Conservation (phyloP, 1,139 yeast genomes). For the Kodamaea plutei region DNA sequence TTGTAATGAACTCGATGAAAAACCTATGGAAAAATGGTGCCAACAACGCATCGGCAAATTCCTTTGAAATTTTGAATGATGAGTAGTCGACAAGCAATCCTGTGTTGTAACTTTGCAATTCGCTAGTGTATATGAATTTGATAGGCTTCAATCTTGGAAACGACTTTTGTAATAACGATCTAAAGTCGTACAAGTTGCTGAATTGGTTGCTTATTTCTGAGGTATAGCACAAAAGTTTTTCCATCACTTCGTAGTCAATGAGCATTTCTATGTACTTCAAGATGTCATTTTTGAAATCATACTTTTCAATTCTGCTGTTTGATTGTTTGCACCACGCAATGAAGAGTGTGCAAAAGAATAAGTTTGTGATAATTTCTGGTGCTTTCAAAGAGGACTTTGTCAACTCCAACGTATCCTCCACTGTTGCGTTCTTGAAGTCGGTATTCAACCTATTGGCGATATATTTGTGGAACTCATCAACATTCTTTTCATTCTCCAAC, state of each 20-base stretch:
- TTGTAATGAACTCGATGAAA: conserved; percentile 58
- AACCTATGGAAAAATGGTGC: conserved; percentile 50
- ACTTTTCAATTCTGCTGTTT: conserved; percentile 45
- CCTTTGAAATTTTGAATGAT: conserved; percentile 18
- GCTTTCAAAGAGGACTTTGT: conserved; percentile 53
- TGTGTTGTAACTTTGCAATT: conserved; percentile 23
- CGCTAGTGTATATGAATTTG: conserved; percentile 28
- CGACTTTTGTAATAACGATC: conserved; percentile 63
- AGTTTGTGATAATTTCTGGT: conserved; percentile 41
- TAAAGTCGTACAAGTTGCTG: conserved; percentile 57
- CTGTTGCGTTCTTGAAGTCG: conserved; percentile 15
- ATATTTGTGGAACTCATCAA: conserved; percentile 26
- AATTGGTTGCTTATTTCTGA: conserved; percentile 50
- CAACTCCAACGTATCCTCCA: conserved; percentile 29
- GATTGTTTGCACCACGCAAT: conserved; percentile 66
- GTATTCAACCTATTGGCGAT: conserved; percentile 11
- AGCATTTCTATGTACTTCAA: conserved; percentile 36
- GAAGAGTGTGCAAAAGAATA: conserved; percentile 61
- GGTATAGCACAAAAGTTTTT: conserved; percentile 64
- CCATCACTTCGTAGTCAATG: conserved; percentile 67
- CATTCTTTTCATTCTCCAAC: conserved; percentile 15
- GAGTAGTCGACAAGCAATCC: conserved; percentile 19
- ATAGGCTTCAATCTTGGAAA: conserved; percentile 52
- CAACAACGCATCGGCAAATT: conserved; percentile 28
- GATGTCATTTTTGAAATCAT: conserved; percentile 45